phyloP scores from a whole-genome alignment of 2,329 filamentous ascomycete genomes.

The Pseudodiploospora longispora region DNA sequence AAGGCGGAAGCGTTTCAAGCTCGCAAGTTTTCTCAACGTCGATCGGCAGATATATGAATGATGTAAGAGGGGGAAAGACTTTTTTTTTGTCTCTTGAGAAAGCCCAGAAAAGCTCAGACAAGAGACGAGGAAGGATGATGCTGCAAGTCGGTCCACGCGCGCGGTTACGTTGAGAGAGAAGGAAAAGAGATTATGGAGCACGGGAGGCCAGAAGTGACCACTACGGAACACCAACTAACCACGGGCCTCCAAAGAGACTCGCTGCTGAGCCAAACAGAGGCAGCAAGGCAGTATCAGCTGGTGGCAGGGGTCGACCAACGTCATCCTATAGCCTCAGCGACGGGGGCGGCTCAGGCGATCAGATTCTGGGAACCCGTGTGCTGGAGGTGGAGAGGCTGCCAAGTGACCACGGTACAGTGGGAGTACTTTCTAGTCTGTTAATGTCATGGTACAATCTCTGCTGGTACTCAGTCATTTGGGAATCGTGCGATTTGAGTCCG shows the following conservation, averaged over 20 bases:
- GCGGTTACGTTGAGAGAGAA: not conserved
- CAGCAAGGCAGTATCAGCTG: conserved; percentile 12
- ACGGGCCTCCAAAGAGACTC: not conserved
- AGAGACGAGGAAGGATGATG: not conserved
- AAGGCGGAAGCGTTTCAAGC: no score
- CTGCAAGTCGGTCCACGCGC: not conserved
- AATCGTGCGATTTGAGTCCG: no score
- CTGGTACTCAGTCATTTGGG: no score
- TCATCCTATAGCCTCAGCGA: conserved; percentile 3
- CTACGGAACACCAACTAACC: not conserved
- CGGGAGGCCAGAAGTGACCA: no score
- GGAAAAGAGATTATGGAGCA: no score
- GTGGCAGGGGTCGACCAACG: conserved; percentile 6
- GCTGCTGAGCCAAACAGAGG: conserved; percentile 1
- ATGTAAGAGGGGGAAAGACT: no score
- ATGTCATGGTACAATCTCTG: no score
- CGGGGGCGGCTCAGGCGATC: conserved; percentile 1
- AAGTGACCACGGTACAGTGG: no score
- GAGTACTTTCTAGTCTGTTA: no score
- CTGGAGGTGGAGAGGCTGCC: no score
- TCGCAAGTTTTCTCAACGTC: no score
- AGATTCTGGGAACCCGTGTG: not conserved
- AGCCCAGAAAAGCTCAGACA: not conserved
- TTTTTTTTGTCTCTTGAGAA: not conserved
- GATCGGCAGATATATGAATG: no score